A percentile compares a stretch with the other conserved stretches of the same genome.
These are phyloP conservation scores for Bipolaris zeicola DNA, from an alignment of 2,329 filamentous ascomycete species.

Conservation along the genomic window DNA sequence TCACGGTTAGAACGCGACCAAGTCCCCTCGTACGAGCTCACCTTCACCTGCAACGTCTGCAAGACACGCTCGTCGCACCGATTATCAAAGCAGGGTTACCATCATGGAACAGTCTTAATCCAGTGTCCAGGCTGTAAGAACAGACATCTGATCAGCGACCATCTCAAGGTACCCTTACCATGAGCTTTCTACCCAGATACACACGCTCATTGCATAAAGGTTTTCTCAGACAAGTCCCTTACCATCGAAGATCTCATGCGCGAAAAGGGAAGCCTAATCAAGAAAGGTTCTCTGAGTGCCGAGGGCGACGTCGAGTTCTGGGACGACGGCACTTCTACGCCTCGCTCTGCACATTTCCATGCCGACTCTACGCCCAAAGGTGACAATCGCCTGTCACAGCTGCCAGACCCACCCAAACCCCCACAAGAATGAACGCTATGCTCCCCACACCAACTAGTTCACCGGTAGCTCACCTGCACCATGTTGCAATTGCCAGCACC, in stretches of 20 bases:
- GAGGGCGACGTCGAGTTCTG: slow-evolving; percentile 94
- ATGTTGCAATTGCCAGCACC: background rate
- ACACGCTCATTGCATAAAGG: slow-evolving; percentile 48
- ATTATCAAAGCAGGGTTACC: slow-evolving; percentile 93
- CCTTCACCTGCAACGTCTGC: slow-evolving; percentile 93
- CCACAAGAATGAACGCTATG: slow-evolving; percentile 16
- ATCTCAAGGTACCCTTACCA: slow-evolving; percentile 64
- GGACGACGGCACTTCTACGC: slow-evolving; percentile 66
- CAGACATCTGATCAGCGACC: slow-evolving; percentile 89
- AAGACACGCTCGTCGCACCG: slow-evolving; percentile 78
- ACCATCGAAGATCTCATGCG: slow-evolving; percentile 79
- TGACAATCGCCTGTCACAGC: slow-evolving; percentile 30
- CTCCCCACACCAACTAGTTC: background rate
- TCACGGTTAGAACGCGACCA: slow-evolving; percentile 48
- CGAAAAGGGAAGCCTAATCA: slow-evolving; percentile 75
- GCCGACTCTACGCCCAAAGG: slow-evolving; percentile 34
- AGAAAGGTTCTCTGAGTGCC: slow-evolving; percentile 71
- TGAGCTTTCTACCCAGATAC: background rate
- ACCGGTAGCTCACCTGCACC: background rate
- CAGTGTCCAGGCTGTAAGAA: slow-evolving; percentile 85
- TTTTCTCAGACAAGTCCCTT: slow-evolving; percentile 72
- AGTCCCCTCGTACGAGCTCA: slow-evolving; percentile 78
- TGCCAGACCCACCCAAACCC: slow-evolving; percentile 19
- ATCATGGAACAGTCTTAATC: slow-evolving; percentile 86
- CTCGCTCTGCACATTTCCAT: slow-evolving; percentile 44